These are phyloP conservation scores for Alternaria sp. DNA, from an alignment of 2,329 filamentous ascomycete genomes.

Conservation along the genomic window DNA sequence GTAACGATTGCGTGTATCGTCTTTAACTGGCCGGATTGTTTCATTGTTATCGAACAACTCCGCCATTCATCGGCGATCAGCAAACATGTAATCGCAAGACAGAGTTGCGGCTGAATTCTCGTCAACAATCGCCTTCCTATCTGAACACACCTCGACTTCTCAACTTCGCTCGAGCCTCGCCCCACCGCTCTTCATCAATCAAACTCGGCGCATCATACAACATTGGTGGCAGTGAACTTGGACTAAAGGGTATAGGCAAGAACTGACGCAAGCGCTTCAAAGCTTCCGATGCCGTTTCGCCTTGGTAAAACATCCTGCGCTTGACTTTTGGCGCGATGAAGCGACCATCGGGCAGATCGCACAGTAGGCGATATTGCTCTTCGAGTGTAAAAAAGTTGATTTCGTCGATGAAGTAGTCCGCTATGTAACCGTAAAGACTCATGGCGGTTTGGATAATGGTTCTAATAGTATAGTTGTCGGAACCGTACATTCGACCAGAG, in stretches of 20 bases:
- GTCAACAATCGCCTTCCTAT: background rate
- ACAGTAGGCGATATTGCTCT: background rate
- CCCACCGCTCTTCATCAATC: slow-evolving; percentile 24
- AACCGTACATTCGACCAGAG: background rate
- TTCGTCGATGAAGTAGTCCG: background rate
- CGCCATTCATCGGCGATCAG: background rate
- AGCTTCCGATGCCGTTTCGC: background rate
- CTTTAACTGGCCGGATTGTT: background rate
- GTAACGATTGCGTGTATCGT: background rate
- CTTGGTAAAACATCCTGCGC: background rate
- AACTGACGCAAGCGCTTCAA: background rate
- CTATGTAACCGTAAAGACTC: background rate
- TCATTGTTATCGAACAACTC: background rate
- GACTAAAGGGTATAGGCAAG: background rate
- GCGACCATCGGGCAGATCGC: background rate
- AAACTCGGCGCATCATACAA: slow-evolving; percentile 7
- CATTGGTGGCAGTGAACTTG: background rate
- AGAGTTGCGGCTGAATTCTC: background rate
- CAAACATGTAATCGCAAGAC: slow-evolving; percentile 10
- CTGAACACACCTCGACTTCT: slow-evolving; percentile 9
- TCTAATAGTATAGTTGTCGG: background rate
- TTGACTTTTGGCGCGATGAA: background rate
- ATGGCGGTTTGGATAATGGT: background rate
- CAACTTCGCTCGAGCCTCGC: slow-evolving; percentile 1
- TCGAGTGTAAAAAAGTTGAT: background rate